phyloP scores from a whole-genome alignment of 345 rosid genomes.

The Gossypium stocksii region DNA sequence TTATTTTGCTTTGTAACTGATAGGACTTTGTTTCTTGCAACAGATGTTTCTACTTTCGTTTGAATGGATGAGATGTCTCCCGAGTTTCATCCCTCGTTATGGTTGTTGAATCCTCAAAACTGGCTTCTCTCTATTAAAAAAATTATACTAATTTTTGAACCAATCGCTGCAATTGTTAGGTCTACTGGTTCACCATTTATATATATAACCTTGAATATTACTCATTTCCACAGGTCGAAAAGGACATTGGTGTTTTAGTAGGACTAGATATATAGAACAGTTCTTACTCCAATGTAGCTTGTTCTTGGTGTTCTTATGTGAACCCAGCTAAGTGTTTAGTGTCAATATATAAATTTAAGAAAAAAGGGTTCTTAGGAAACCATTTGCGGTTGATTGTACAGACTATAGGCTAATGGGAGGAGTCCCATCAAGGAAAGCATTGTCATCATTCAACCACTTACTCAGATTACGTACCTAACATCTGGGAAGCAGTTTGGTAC shows the following conservation, averaged over 20 bases:
- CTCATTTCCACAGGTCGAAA: background rate
- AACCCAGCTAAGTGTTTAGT: background rate
- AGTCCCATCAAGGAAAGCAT: conserved; percentile 62
- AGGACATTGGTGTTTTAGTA: background rate
- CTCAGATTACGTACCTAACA: conserved; percentile 57
- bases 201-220: too few species aligned
- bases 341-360: too few species aligned
- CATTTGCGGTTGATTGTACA: conserved; percentile 56
- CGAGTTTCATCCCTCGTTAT: too few species aligned
- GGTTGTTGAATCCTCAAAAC: too few species aligned
- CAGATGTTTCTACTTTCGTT: too few species aligned
- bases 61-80: too few species aligned
- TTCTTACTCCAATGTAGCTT: background rate
- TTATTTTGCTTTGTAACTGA: too few species aligned
- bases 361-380: conserved; percentile 64
- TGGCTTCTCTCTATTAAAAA: too few species aligned
- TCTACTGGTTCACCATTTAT: too few species aligned
- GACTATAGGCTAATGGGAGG: conserved; percentile 42
- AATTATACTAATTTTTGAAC: too few species aligned
- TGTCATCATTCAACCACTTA: conserved; percentile 58
- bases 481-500: conserved; percentile 56
- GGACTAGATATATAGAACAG: background rate
- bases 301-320: background rate
- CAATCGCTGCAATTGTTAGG: too few species aligned
- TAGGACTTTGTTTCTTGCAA: too few species aligned